Conservation (phyloP, 257 asterid genomes). For the Fraxinus cuspidata region DNA sequence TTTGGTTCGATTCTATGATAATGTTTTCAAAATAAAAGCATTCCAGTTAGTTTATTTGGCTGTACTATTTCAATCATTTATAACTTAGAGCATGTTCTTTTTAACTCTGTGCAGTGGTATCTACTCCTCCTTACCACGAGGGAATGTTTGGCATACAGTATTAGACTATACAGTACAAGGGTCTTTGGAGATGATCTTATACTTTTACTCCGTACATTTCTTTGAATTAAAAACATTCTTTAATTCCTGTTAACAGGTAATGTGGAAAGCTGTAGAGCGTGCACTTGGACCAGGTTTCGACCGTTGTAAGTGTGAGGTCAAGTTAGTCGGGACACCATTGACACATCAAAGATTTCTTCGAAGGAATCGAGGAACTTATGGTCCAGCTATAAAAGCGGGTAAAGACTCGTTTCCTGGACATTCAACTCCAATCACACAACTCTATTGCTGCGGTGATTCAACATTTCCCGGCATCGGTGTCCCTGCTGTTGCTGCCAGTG, state of each 20-base stretch:
- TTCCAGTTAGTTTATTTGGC: neutral
- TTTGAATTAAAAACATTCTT: neutral
- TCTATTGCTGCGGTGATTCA: constrained; percentile 93
- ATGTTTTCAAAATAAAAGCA: neutral
- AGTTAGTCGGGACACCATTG: constrained; percentile 83
- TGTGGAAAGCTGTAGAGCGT: constrained; percentile 95
- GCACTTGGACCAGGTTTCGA: constrained; percentile 79
- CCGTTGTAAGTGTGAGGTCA: constrained; percentile 81
- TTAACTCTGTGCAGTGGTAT: too few species aligned
- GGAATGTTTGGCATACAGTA: too few species aligned
- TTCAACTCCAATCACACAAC: constrained; percentile 70
- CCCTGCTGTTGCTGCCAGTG: constrained; percentile 99
- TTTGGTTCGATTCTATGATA: neutral
- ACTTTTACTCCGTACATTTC: neutral
- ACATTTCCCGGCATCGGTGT: constrained; percentile 97
- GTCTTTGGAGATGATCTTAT: neutral
- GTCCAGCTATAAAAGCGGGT: constrained; percentile 94
- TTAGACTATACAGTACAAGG: too few species aligned
- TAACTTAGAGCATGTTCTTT: neutral
- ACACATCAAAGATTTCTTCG: constrained; percentile 86
- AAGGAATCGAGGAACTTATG: constrained; percentile 82
- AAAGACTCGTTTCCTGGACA: constrained; percentile 79
- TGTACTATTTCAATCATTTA: too few species aligned
- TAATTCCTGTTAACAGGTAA: constrained; percentile 42
- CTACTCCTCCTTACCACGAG: too few species aligned